phyloP scores from a whole-genome alignment of 2,329 filamentous ascomycete genomes.

The Ophiostoma sp. region DNA sequence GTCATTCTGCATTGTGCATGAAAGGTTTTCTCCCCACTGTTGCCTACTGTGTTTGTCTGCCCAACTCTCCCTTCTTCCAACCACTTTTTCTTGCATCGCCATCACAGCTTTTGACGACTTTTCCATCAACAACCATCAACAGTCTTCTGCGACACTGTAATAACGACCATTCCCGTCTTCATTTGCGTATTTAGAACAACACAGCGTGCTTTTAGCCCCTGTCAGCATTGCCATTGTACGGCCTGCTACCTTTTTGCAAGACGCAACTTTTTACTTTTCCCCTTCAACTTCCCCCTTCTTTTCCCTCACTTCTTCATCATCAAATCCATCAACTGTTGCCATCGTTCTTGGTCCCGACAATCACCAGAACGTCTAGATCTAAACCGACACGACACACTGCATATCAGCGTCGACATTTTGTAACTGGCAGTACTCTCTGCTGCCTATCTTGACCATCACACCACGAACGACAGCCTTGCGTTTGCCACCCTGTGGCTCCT shows the following conservation, averaged over 20 bases:
- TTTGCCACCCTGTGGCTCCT: background rate
- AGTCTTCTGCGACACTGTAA: background rate
- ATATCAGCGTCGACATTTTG: background rate
- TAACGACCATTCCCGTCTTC: background rate
- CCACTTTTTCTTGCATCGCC: background rate
- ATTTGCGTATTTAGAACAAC: background rate
- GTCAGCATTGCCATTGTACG: background rate
- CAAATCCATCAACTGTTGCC: background rate
- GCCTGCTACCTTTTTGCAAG: background rate
- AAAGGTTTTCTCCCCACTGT: background rate
- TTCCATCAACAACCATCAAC: conserved; percentile 7
- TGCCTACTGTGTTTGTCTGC: background rate
- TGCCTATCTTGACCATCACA: background rate
- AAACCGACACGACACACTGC: background rate
- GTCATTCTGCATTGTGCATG: background rate
- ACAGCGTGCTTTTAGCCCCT: background rate
- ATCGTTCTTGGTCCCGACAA: conserved; percentile 1
- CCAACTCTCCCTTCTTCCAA: conserved; percentile 4
- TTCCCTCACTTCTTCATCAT: background rate
- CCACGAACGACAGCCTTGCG: background rate
- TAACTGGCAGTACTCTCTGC: background rate
- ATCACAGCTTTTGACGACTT: background rate
- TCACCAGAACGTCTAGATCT: background rate
- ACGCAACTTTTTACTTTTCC: background rate
- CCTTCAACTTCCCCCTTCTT: background rate